Base-by-base conservation (phyloP, 2,329 filamentous ascomycete genomes). In the Colletotrichum ledebouriae region DNA sequence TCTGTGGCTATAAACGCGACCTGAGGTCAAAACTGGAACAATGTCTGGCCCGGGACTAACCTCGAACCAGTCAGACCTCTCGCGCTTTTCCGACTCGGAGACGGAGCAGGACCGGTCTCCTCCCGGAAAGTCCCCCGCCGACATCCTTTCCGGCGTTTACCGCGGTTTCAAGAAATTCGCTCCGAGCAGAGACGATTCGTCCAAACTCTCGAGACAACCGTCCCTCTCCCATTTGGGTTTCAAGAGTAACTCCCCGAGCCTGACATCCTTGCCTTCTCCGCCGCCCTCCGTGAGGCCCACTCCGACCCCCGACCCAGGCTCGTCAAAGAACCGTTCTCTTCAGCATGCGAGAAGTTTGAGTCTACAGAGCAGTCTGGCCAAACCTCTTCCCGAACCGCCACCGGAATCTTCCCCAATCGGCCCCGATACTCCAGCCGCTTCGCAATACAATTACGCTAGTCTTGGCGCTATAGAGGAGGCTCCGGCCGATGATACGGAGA, bases 261-360 rank as follows among this genome's bases (percentile, higher is more conserved):
- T 74, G 66, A 69, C 69, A 39, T 64, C 75, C 20, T 70, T 73
- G 11, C 68, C 72, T 39, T 77, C 79, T 6, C 73, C 74, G 15
- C 74, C 76, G 33, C 71, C 75, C 15, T 63, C 66, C 11, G 63
- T 55, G 56, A 70, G 63, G 42, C 63, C 66, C 9, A 65, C 61
- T 7, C 66, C 66, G 7, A 60, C 62, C 10, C 56, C 66, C 37
- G 49, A 41, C 15, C 56, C 61, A 39, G 65, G 29, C 41, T 65
- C 63, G 22, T 69, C 67, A 57, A 69, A 69, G 57, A 67, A 50
- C 22, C 60, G 67, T 34, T 17, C 62, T 17, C 42, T 62, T 67
- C 80, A 85, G 78, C 85, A 88, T 87, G 86, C 78, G 66, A 81
- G 84, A 71, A 85, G 82, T 72, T 70, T 87, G 75, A 89, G 83